These are phyloP conservation scores for Malassezia brasiliensis DNA, from an alignment of 1,284 basidiomycete genomes.

Conservation along the genomic window DNA sequence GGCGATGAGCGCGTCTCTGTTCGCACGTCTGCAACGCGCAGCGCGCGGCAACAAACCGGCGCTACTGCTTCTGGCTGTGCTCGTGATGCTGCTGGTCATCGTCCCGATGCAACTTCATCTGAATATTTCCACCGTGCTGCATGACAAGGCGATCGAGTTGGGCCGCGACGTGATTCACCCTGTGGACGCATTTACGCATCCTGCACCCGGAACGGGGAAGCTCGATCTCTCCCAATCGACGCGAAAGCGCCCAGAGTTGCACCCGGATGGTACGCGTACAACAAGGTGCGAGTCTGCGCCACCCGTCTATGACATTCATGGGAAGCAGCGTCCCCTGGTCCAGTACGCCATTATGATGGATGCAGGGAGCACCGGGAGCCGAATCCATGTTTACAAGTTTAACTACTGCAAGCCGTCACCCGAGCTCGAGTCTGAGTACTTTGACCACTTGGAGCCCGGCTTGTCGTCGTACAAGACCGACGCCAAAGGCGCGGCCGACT, in stretches of 20 bases:
- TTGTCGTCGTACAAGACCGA: conserved; percentile 60
- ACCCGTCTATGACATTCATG: conserved; percentile 23
- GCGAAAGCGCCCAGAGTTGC: conserved; percentile 27
- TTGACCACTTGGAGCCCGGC: conserved; percentile 72
- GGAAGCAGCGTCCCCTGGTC: conserved; percentile 33
- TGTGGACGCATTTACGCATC: background rate
- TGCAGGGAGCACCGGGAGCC: conserved; percentile 89
- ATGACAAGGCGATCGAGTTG: conserved; percentile 10
- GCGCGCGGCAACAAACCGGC: conserved; percentile 7
- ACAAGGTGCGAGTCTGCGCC: conserved; percentile 29
- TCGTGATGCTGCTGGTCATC: conserved; percentile 9
- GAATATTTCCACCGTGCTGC: conserved; percentile 9
- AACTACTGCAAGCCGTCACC: conserved; percentile 53
- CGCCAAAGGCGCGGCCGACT: conserved; percentile 63
- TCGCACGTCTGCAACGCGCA: conserved; percentile 8
- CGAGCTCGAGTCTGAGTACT: conserved; percentile 83
- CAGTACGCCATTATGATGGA: conserved; percentile 97
- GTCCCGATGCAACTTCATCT: conserved; percentile 15
- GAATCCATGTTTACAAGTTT: conserved; percentile 84
- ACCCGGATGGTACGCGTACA: conserved; percentile 35
- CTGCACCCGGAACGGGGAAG: background rate
- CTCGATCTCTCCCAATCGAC: conserved; percentile 7
- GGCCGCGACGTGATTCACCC: conserved; percentile 2
- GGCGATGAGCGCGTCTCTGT: background rate
- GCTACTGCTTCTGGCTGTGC: background rate